Base-by-base conservation (phyloP, 371 early-diverging fungal species). In the Actinomortierella ambigua region DNA sequence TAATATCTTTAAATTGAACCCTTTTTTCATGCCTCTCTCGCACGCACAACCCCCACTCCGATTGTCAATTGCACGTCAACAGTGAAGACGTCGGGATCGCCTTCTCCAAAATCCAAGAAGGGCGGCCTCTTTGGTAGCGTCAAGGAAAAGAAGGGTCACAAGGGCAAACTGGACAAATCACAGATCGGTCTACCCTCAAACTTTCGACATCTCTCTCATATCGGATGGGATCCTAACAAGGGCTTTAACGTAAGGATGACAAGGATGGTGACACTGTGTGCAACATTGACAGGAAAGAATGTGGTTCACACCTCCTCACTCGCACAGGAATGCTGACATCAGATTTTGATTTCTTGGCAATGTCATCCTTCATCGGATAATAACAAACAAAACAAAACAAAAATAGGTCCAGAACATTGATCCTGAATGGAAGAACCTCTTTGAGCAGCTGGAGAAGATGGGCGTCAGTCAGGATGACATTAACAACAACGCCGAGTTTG, bases 401-500 rank as follows among this genome's bases (percentile, higher is more conserved):
- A n/a, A n/a, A 18, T 67, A 83, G 83, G 82, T 81, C 41, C 85
- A 88, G 51, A 91, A 91, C 67, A 88, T 92, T 56, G 92, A 94
- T 40, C 86, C 89, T 49, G 90, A 90, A 63, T 90, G 89, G 88
- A 85, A 84, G 52, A 83, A 83, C 39, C 78, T 96, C 20, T 89
- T 94, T 69, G 85, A 86, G 44, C 83, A 87, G 49, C 68, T 92
- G 55, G 86, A 86, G 2, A 87, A 89, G 43, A 85, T 91, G 66
- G 95, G 94, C 52, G 88, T 95, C 60, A 89, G 92, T 41, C 88
- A 89, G 61, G 92, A 84, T 18, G 84, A 85, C 53, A 85, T 85
- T 52, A 76, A 78, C 44, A 75, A 81, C 50, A 81, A 84, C 52
- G 77, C 83, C 57, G 81, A 80, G 27, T 83, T 81, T 61, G 80